Evolutionary conservation across 2,329 filamentous ascomycete genomes (phyloP), one percentile per base, ranked within the genome.

Genomic region (Penicillium sp.): DNA sequence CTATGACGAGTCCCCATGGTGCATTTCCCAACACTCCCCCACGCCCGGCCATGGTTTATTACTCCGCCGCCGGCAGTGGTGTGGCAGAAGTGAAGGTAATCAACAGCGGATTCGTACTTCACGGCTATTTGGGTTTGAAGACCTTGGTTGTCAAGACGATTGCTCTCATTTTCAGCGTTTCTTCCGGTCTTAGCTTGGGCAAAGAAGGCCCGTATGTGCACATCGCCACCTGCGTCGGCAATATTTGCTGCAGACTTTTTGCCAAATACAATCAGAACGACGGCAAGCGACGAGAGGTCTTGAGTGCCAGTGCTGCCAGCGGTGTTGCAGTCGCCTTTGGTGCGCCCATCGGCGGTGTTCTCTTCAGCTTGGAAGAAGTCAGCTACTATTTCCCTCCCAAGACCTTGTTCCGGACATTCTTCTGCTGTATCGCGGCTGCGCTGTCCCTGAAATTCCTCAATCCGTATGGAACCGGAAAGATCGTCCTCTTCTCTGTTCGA

Each of bases 171-270:
- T 79, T 97, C 50, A 95, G 90, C 68, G 91, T 97, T 35, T 88
- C 91, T 1, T 97, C 94, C 2, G 94, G 94, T 4, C 79, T 99
- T 54, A 96, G 91, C 67, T 78, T 99, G 38, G 94, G 94, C 25
- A 99, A 99, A 69, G 94, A 96, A 72, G 86, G 92, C 0, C 94
- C 94, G 0, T 97, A 92, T 64, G 94, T 99, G n/a, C 94, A 99
- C 70, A 95, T 97, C 65, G 91, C 92, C 0, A 89, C 92, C 1
- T 96, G 92, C 62, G 87, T 97, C 20, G 94, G 94, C 52, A 99
- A 99, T 64, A 95, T 99, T 67, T 85, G 88, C 28, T 96, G 92
- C 65, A 89, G 94, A 66, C 71, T 97, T n/a, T 97, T 97, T 63
- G 76, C 83, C 55, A 99, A 99, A 69, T 99, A 97, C 70, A 90